Base-by-base conservation (phyloP, 2,329 filamentous ascomycete genomes). In the Ceratocystis harringtonii region DNA sequence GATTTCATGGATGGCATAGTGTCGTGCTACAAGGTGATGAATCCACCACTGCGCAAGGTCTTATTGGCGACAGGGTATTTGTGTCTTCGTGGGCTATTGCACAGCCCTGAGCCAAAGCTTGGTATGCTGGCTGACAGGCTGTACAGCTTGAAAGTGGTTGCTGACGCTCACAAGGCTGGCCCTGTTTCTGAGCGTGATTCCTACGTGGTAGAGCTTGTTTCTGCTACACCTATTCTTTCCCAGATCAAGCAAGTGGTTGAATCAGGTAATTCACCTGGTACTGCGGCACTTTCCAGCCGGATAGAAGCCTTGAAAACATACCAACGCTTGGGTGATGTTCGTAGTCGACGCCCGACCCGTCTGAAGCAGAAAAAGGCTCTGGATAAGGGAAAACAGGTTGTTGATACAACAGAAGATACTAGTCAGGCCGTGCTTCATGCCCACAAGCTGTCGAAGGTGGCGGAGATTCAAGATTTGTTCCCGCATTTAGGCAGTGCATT, bases 401-500 rank as follows among this genome's bases (percentile, higher is more conserved):
- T 75, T 1, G 71, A 73, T 48, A 74, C 76, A 57, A 72, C 74
- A 2, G 72, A 71, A 4, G 72, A 74, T 6, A 76, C 80, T 5
- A 69, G 72, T 5, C 71, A 75, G 5, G 74, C 73, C 2, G 78
- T 81, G 55, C 77, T 92, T 43, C 89, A 94, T 71, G 77, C 92
- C 25, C 90, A 96, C 74, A 85, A 81, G 52, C 87, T 95, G 83
- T 92, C 88, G 70, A 83, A 92, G 61, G 84, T 97, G 63, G 88
- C 88, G 0, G 90, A 95, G 73, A 81, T 99, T n/a, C 91, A 96
- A 72, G 92, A 99, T 72, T 79, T 97, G 0, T 96, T 97, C 71
- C 90, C 92, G 0, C 84, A 95, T 68, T 78, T 97, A 8, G 91
- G 92, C 4, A 86, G 89, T 3, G 89, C 82, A 0, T 97, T 96